Conservation (phyloP, 2,329 filamentous ascomycete genomes). For the Periconia macrospinosa region DNA sequence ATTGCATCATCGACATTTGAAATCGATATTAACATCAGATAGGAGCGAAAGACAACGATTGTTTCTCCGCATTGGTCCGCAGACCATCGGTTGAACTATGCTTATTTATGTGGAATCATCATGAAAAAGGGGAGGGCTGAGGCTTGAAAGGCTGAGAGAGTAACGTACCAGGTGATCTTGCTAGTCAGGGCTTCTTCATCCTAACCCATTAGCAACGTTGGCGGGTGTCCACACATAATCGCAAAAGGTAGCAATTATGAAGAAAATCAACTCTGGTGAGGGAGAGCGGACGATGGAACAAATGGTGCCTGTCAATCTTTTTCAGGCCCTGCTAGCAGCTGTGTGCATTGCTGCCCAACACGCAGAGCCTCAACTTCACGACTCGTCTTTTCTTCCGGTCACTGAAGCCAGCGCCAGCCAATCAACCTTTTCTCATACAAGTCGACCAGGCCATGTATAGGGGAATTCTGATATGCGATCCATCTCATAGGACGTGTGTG, state of each 20-base stretch:
- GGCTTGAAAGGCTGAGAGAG: constrained; percentile 12
- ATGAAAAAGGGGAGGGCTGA: constrained; percentile 20
- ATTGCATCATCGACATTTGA: neutral
- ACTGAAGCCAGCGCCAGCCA: neutral
- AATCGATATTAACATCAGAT: constrained; percentile 34
- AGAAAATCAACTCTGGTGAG: neutral
- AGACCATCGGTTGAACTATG: constrained; percentile 49
- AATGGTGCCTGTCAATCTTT: neutral
- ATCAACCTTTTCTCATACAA: neutral
- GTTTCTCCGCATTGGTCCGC: constrained; percentile 43
- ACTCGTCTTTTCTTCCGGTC: neutral
- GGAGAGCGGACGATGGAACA: neutral
- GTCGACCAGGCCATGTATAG: neutral
- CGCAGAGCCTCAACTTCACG: neutral
- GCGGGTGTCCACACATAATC: neutral
- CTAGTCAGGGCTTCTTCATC: too few relatives aligned
- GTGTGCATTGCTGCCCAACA: neutral
- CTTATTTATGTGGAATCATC: constrained; percentile 45
- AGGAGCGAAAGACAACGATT: constrained; percentile 48
- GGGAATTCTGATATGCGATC: too few relatives aligned
- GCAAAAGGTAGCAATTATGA: neutral
- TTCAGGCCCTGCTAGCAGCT: neutral
- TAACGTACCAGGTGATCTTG: neutral
- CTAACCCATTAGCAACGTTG: too few relatives aligned
- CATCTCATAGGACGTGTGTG: too few relatives aligned